Base-by-base conservation (phyloP, 192 early-diverging fungal species). In the Coemansia sp. region DNA sequence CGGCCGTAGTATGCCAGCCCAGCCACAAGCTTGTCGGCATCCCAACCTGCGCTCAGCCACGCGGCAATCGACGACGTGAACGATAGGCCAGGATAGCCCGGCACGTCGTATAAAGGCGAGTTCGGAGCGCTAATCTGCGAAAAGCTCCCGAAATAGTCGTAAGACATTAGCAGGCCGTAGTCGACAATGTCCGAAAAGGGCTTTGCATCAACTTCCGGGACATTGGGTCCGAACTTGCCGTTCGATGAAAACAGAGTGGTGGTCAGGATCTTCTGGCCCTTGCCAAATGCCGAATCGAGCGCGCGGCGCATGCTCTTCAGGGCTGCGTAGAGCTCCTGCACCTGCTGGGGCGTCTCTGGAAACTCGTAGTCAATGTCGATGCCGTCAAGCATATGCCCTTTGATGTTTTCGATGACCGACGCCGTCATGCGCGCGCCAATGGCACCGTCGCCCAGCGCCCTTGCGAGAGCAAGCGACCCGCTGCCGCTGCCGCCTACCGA, bases 91-190 rank as follows among this genome's bases (percentile, higher is more conserved):
- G 62, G 65, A n/a, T 73, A 61, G 6, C 61, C 61, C 16, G 68
- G 69, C 5, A 71, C 55, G 42, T 73, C 69, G 42, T 72, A 59
- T 74, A 78, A 59, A 64, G 86, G 55, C 78, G 85, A 75, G 78
- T 89, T 59, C 71, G 85, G 62, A 64, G 85, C 51, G 69, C 84
- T 54, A 39, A 66, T 49, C 62, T 48, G 27, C 45, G 78, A 85
- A 83, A 86, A 60, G 81, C 70, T 51, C n/a, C 86, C 84, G 63
- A 84, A 71, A 46, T 75, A 83, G 74, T 87, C 88, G 62, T 90
- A 90, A 16, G 83, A 84, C 88, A 91, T 90, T 14, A 93, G 61
- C 55, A 89, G 85, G 30, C 90, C 84, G 39, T 82, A 83, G 68
- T 86, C 78, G 16, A 93, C 78, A 24, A 84, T 65, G 53, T 84